Evolutionary conservation across 2,329 filamentous ascomycete species (phyloP), one percentile per base, ranked within the genome.

Genomic region (Neofusicoccum parvum): DNA sequence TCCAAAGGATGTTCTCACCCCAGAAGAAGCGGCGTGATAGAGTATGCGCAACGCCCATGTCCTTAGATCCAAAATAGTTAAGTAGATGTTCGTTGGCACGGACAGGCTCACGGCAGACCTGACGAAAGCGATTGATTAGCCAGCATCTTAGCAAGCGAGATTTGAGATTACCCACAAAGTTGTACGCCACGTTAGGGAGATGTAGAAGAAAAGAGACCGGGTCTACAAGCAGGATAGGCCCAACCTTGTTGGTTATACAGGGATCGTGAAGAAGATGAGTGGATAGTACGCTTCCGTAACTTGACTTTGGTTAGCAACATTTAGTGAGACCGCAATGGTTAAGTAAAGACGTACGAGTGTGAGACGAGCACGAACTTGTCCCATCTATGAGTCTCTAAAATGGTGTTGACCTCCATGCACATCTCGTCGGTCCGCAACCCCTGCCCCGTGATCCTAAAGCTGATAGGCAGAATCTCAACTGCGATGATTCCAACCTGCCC

Each of bases 1-100:
- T 87, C 89, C 90, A 92, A 6, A 90, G 77, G 43, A 90, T 86
- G 68, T 89, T 91, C 69, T 91, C 83, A 34, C 82, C 81, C 90
- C 90, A 92, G 76, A 90, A 91, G 77, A 92, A 91, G 70, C 88
- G 83, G 3, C 89, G 80, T 0, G 84, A 85, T 0, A 92, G 79
- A 11, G 86, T 87, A 64, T 89, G 83, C 14, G 89, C 85, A 2
- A 90, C 86, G 1, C 87, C 87, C 32, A 87, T 86, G 69, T 92
- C 90, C 64, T 83, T 88, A 49, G 84, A 86, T 7, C 87, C 90
- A 73, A 91, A 91, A 70, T 90, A 92, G 82, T 87, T 89, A 15
- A 92, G 78, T 72, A 89, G 85, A 80, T 86, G 88, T 75, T 92
- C 88, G 68, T 90, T 90, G 15, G 90, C 88, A 1, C 65, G 58